Evolutionary conservation across 768 basidiomycete genomes (phyloP).

Genomic region (Mrakia hoshinonis): DNA sequence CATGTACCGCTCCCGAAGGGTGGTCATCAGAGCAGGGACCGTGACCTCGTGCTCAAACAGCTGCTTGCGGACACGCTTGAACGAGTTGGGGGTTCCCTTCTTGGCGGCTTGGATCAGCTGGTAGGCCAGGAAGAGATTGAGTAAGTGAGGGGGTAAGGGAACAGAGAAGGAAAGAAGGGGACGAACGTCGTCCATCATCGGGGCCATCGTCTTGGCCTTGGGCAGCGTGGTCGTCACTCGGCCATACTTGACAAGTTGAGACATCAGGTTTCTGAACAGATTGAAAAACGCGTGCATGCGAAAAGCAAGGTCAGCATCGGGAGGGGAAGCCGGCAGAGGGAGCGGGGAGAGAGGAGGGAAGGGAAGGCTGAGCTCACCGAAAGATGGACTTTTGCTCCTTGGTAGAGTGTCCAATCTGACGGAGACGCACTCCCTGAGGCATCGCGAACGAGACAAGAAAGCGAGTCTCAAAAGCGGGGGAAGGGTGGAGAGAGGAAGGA

Average conservation of each 20-base stretch:
- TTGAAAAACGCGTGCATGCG: not conserved
- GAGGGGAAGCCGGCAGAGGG: not conserved
- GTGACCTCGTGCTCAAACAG: slow-evolving; percentile 49
- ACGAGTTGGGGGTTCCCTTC: slow-evolving; percentile 49
- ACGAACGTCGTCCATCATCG: not conserved
- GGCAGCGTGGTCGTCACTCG: slow-evolving; percentile 91
- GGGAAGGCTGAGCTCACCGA: not conserved
- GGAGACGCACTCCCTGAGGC: too few species aligned
- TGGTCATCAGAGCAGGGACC: slow-evolving; percentile 72
- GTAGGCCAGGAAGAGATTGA: not conserved
- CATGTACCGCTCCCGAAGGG: slow-evolving; percentile 70
- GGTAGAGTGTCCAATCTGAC: too few species aligned
- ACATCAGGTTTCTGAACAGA: slow-evolving; percentile 70
- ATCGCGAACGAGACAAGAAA: too few species aligned
- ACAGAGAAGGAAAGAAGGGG: not conserved
- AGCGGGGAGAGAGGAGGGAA: not conserved
- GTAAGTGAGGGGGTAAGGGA: too few species aligned
- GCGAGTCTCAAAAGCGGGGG: too few species aligned
- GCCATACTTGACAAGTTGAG: slow-evolving; percentile 87
- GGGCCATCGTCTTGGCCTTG: slow-evolving; percentile 72
- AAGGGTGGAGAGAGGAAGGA: not conserved
- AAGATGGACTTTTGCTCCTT: not conserved
- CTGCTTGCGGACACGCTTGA: not conserved
- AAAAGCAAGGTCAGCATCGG: not conserved
- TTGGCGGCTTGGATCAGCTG: slow-evolving; percentile 84